phyloP scores from a whole-genome alignment of 352 stramenopile genomes.

The Globisporangium abappressorium region DNA sequence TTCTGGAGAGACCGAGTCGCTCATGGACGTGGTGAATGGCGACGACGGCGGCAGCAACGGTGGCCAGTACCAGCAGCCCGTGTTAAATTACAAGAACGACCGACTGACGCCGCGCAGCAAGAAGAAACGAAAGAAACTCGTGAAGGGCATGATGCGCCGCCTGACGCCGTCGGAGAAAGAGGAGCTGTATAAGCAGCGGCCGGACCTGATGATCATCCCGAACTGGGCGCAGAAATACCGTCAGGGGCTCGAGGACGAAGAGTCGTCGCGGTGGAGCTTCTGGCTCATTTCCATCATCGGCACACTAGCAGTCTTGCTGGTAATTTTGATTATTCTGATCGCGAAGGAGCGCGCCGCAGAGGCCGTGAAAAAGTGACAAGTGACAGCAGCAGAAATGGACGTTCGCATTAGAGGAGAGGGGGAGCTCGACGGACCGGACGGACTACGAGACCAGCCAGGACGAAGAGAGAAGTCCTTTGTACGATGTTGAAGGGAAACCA shows the following conservation, averaged over 20 bases:
- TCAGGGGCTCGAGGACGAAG: conserved; percentile 71
- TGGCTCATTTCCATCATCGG: conserved; percentile 78
- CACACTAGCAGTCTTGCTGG: conserved; percentile 59
- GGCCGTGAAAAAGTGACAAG: conserved; percentile 11
- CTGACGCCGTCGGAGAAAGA: conserved; percentile 82
- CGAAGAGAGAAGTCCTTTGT: not conserved
- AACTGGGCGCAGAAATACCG: conserved; percentile 89
- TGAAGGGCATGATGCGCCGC: conserved; percentile 73
- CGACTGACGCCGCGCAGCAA: conserved; percentile 61
- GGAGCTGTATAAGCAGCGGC: conserved; percentile 75
- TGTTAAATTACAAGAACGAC: conserved; percentile 61
- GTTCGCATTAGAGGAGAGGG: not conserved
- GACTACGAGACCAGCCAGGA: not conserved
- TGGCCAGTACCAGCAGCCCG: conserved; percentile 32
- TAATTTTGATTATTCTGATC: conserved; percentile 80
- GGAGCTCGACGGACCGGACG: not conserved
- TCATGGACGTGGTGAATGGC: conserved; percentile 35
- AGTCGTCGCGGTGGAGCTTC: conserved; percentile 68
- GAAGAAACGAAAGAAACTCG: conserved; percentile 82
- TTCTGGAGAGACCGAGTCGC: conserved; percentile 40
- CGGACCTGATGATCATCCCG: conserved; percentile 84
- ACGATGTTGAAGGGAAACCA: not conserved
- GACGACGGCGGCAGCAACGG: conserved; percentile 10
- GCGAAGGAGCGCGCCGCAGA: conserved; percentile 43
- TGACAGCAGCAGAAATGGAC: not conserved